phyloP scores from a whole-genome alignment of 306 rosid species.

The Vigna mungo region DNA sequence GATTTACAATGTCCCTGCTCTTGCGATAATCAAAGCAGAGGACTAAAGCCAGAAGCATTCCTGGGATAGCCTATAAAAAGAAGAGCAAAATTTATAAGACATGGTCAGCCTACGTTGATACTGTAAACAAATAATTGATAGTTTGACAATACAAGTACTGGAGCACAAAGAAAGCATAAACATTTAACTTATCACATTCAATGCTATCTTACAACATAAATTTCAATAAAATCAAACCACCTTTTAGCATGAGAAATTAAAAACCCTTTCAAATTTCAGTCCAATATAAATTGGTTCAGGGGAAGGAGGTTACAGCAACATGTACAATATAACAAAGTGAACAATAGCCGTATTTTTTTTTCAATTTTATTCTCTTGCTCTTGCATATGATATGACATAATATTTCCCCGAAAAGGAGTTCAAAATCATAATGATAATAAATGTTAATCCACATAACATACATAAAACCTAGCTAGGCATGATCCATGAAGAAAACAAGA shows the following conservation, averaged over 20 bases:
- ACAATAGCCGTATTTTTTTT: neutral
- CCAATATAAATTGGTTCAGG: neutral
- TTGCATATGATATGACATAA: slow-evolving; percentile 25
- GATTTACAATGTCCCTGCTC: slow-evolving; percentile 71
- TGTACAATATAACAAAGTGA: neutral
- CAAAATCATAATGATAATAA: slow-evolving; percentile 17
- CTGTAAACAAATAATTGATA: neutral
- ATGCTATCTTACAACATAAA: neutral
- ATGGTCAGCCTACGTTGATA: neutral
- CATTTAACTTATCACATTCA: slow-evolving; percentile 12
- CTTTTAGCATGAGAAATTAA: slow-evolving; percentile 16
- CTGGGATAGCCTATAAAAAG: slow-evolving; percentile 84
- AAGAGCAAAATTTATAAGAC: slow-evolving; percentile 11
- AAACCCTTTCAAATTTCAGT: slow-evolving; percentile 21
- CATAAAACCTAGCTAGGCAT: slow-evolving; percentile 25
- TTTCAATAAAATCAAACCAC: slow-evolving; percentile 14
- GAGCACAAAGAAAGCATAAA: slow-evolving; percentile 14
- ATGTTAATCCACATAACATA: slow-evolving; percentile 20
- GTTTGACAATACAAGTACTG: neutral
- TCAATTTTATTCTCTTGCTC: slow-evolving; percentile 3
- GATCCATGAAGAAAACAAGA: slow-evolving; percentile 13
- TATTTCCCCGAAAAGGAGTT: neutral
- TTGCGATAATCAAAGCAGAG: slow-evolving; percentile 92
- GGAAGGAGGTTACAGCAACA: slow-evolving; percentile 19
- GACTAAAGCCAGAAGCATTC: slow-evolving; percentile 94